Percentiles rank a stretch among this genome's conserved stretches.
Evolutionary conservation across 164 flowering plant genomes (phyloP).

Genomic region (Saururus chinensis): DNA sequence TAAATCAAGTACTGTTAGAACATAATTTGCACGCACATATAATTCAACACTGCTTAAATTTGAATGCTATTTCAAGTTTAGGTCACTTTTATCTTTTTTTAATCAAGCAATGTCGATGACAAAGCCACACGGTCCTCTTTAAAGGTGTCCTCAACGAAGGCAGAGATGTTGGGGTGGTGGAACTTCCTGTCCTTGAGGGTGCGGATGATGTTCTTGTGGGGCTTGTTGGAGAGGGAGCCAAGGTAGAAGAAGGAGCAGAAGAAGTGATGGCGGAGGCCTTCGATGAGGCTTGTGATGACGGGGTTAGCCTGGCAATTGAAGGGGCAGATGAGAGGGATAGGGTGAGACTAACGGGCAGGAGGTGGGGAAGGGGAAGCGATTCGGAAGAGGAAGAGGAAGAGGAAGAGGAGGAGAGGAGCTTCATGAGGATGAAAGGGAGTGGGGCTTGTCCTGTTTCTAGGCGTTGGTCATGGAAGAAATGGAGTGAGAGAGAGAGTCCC

Average conservation of each 20-base stretch:
- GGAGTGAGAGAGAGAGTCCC: too few species aligned
- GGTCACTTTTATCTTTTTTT: too few species aligned
- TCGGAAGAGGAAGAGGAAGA: conserved; percentile 36
- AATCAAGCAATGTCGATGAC: conserved; percentile 91
- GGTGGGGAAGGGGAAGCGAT: conserved; percentile 11
- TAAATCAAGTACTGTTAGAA: too few species aligned
- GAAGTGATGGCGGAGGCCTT: conserved; percentile 68
- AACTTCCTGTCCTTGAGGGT: conserved; percentile 72
- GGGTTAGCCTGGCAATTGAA: conserved; percentile 90
- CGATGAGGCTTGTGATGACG: conserved; percentile 75
- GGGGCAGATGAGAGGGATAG: conserved; percentile 30
- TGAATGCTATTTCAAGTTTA: too few species aligned
- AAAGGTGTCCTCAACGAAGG: conserved; percentile 45
- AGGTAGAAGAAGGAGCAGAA: conserved; percentile 78
- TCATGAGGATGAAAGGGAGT: conserved; percentile 29
- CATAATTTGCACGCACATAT: too few species aligned
- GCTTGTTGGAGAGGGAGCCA: conserved; percentile 82
- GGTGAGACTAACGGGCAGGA: conserved; percentile 10
- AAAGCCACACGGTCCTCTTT: conserved; percentile 44
- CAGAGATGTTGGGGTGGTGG: conserved; percentile 69
- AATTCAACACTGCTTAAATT: too few species aligned
- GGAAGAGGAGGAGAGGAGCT: conserved; percentile 46
- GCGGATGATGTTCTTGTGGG: conserved; percentile 80
- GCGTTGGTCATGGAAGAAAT: conserved; percentile 78
- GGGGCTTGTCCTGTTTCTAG: conserved; percentile 59